Conservation (phyloP, 164 flowering plant genomes). For the Warburgia ugandensis region DNA sequence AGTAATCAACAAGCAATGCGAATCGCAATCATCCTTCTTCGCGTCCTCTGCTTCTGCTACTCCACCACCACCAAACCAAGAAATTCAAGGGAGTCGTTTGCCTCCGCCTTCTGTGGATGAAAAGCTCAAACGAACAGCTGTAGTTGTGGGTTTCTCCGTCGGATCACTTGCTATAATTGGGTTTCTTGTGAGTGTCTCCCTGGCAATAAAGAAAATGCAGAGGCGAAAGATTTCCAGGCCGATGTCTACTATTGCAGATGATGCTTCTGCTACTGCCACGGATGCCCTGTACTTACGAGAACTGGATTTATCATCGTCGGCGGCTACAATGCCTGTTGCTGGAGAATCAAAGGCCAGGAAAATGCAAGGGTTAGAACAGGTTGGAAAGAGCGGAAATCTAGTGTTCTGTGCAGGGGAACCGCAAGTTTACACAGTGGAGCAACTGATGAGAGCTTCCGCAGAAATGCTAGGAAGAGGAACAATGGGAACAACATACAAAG, state of each 20-base stretch:
- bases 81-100: constrained; percentile 26
- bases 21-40: constrained; percentile 39
- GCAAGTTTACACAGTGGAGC: constrained; percentile 61
- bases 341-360: constrained; percentile 35
- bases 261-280: too few relatives aligned
- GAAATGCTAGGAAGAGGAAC: constrained; percentile 86
- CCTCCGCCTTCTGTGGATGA: constrained; percentile 13
- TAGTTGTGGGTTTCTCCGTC: constrained; percentile 31
- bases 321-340: constrained; percentile 11
- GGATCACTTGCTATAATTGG: constrained; percentile 26
- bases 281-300: background rate
- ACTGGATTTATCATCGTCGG: background rate
- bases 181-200: constrained; percentile 22
- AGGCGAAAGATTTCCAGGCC: background rate
- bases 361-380: constrained; percentile 29
- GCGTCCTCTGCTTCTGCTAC: constrained; percentile 14
- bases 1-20: constrained; percentile 52
- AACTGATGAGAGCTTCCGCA: constrained; percentile 90
- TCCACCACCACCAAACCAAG: constrained; percentile 19
- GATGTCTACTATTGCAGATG: too few relatives aligned
- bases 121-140: constrained; percentile 18
- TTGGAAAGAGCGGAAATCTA: constrained; percentile 59
- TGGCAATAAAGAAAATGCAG: background rate
- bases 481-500: constrained; percentile 84
- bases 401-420: constrained; percentile 85